phyloP scores from a whole-genome alignment of 1,284 basidiomycete species.

The Agaricales sp. region DNA sequence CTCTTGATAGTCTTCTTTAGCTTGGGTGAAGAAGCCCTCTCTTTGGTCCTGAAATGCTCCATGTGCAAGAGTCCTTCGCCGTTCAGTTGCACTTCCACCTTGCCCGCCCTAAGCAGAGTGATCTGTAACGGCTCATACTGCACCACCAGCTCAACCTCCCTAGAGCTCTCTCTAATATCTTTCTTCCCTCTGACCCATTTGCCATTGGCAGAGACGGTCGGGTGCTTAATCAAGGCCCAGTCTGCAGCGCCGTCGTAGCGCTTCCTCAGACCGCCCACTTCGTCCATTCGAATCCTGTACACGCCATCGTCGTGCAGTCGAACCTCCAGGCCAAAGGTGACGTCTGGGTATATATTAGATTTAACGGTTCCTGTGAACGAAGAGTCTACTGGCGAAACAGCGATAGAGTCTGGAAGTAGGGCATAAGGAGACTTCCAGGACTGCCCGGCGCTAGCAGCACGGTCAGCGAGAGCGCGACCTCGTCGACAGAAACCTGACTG shows the following conservation, averaged over 20 bases:
- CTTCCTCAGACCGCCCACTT: slow-evolving; percentile 66
- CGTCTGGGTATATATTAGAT: slow-evolving; percentile 73
- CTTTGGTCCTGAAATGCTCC: slow-evolving; percentile 89
- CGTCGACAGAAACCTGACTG: slow-evolving; percentile 88
- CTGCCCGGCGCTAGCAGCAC: slow-evolving; percentile 41
- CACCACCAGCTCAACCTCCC: slow-evolving; percentile 54
- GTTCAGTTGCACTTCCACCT: slow-evolving; percentile 84
- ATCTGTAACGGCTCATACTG: slow-evolving; percentile 68
- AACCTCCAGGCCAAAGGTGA: slow-evolving; percentile 73
- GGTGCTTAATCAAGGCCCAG: slow-evolving; percentile 76
- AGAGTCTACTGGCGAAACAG: slow-evolving; percentile 42
- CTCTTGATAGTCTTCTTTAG: slow-evolving; percentile 22
- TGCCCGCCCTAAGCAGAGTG: slow-evolving; percentile 61
- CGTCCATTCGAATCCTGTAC: slow-evolving; percentile 79
- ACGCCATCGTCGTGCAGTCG: slow-evolving; percentile 80
- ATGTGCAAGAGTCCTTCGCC: slow-evolving; percentile 88
- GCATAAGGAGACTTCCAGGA: slow-evolving; percentile 82
- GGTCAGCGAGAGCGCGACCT: slow-evolving; percentile 69
- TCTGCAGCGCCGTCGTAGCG: slow-evolving; percentile 84
- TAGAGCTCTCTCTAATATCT: slow-evolving; percentile 48
- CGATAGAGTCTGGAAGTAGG: slow-evolving; percentile 33
- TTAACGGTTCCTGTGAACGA: slow-evolving; percentile 62
- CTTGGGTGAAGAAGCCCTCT: slow-evolving; percentile 24
- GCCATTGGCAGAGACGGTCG: slow-evolving; percentile 40
- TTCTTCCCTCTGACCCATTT: slow-evolving; percentile 57